Conservation (phyloP, 148 eudicot species). For the Nepenthes gracilis region DNA sequence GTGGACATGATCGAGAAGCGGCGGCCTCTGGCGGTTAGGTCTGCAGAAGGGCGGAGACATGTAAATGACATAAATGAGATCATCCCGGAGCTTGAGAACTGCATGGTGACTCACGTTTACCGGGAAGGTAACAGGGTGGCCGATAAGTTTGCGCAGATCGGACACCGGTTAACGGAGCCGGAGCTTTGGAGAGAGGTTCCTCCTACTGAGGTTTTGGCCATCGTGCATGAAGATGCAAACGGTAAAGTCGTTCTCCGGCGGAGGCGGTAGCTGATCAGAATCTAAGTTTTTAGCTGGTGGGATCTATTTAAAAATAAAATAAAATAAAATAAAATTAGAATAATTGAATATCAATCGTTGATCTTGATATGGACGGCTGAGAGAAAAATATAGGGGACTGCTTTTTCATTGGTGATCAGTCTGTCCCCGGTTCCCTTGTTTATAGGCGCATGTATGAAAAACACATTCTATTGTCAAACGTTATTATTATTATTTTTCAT, state of each 20-base stretch:
- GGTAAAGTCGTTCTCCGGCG: slow-evolving; percentile 56
- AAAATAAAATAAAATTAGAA: too few relatives aligned
- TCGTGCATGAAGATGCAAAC: slow-evolving; percentile 64
- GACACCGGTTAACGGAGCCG: slow-evolving; percentile 42
- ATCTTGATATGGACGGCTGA: too few relatives aligned
- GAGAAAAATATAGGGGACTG: too few relatives aligned
- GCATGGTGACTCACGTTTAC: slow-evolving; percentile 50
- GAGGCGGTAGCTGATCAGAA: slow-evolving; percentile 21
- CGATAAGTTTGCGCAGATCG: slow-evolving; percentile 66
- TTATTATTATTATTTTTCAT: too few relatives aligned
- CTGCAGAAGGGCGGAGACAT: slow-evolving; percentile 37
- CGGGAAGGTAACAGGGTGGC: slow-evolving; percentile 82
- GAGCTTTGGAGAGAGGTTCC: slow-evolving; percentile 35
- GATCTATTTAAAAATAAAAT: too few relatives aligned
- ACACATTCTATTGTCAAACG: too few relatives aligned
- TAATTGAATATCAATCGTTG: too few relatives aligned
- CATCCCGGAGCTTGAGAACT: slow-evolving; percentile 40
- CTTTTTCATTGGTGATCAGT: too few relatives aligned
- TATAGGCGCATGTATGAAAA: too few relatives aligned
- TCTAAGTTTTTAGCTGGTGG: too few relatives aligned
- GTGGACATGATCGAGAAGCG: slow-evolving; percentile 33
- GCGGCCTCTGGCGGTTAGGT: slow-evolving; percentile 19
- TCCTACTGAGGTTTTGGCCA: slow-evolving; percentile 40
- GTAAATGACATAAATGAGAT: slow-evolving; percentile 36
- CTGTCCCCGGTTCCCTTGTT: too few relatives aligned